A percentile compares a stretch with the other conserved stretches of the same genome.
Evolutionary conservation across 148 eudicot genomes (phyloP).

Genomic region (Chenopodium berlandieri): DNA sequence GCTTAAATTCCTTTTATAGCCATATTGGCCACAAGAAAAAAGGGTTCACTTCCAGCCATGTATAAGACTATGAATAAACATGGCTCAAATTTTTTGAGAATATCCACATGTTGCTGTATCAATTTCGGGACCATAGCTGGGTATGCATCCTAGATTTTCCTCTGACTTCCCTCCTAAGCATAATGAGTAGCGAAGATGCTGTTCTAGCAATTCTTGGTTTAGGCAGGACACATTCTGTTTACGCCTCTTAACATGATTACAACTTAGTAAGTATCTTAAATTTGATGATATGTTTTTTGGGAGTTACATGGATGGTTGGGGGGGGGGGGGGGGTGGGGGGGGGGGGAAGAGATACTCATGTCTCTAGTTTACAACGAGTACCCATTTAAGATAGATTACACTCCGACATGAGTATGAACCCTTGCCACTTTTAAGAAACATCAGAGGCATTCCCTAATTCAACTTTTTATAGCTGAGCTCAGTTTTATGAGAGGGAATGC

Average conservation of each 20-base stretch:
- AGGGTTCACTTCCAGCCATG: slow-evolving; percentile 26
- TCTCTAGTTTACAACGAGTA: neutral
- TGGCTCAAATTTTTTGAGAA: slow-evolving; percentile 13
- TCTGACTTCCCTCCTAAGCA: neutral
- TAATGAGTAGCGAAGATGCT: neutral
- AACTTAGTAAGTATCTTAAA: neutral
- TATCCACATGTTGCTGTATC: neutral
- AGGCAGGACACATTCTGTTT: neutral
- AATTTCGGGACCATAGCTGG: slow-evolving; percentile 14
- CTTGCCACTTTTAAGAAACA: slow-evolving; percentile 3
- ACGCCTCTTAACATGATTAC: neutral
- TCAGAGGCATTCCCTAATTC: neutral
- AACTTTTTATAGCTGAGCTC: neutral
- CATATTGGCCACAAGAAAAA: slow-evolving; percentile 18
- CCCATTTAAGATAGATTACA: neutral
- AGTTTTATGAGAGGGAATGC: neutral
- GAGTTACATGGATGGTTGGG: neutral
- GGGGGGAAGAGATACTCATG: no score
- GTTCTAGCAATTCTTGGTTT: neutral
- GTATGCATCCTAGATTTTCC: slow-evolving; percentile 13
- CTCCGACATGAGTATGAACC: neutral
- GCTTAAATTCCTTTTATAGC: slow-evolving; percentile 5
- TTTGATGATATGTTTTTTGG: neutral
- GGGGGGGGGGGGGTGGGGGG: no score
- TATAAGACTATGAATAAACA: neutral